Evolutionary conservation across 768 basidiomycete genomes (phyloP), one percentile per base, ranked within the genome.

Genomic region (Macrolepiota dolichaula): DNA sequence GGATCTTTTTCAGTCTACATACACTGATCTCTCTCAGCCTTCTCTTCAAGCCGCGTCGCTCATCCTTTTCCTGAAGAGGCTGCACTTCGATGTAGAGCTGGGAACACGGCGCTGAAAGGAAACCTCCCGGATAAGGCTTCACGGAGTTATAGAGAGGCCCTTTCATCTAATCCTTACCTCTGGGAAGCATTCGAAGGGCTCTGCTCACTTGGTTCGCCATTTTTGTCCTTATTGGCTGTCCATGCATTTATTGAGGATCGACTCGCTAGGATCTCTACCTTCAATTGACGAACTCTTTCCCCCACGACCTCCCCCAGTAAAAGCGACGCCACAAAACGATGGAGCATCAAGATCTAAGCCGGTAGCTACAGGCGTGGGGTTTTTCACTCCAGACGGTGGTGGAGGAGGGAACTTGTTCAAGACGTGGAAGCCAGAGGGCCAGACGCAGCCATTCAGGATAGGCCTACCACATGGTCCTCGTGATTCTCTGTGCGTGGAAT

Each of bases 161-260:
- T 97, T 62, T 71, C 77, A 13, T 70, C 86, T 51, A 88, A 93
- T 69, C 91, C 92, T 35, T 83, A 92, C 70, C 74, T 95, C 57
- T 96, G 94, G 94, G 94, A 97, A 71, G 94, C 94, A 4, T 91
- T 94, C 67, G 92, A 94, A 69, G 94, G 92, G 0, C 72, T 97
- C 36, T 96, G 94, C 71, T 74, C 81, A 32, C 74, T 92, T 49
- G 94, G 95, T 90, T 67, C 55, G 79, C 63, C n/a, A 56, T 37
- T 57, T 37, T 15, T 35, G 54, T 61, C 5, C 36, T 59, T 54
- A 38, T 57, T 51, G 24, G n/a, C 32, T 63, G 37, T 60, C 57
- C 40, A 63, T 29, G 54, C 59, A 62, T 65, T 61, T 64, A 67
- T 61, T 68, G 50, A 50, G 60, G 61, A 53, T 56, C 57, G 36